Evolutionary conservation across 805 yeast species (phyloP).

Genomic region (Hanseniaspora valbyensis): DNA sequence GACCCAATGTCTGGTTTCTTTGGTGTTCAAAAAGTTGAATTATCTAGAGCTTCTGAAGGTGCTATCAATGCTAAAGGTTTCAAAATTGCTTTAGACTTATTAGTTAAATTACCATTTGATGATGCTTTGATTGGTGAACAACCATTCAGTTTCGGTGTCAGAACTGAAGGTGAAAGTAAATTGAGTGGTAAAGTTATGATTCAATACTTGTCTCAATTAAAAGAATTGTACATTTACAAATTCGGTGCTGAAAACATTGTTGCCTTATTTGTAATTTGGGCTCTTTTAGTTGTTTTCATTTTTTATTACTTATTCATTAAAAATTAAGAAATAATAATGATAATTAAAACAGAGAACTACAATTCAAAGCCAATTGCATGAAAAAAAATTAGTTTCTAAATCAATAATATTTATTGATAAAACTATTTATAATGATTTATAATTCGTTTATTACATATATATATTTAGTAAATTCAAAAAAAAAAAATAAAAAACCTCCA

Average conservation of each 20-base stretch:
- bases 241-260: conserved; percentile 34
- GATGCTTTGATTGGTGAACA: conserved; percentile 35
- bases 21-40: conserved; percentile 38
- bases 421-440: too few species aligned
- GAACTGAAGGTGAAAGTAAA: conserved; percentile 45
- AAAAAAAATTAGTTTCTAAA: too few species aligned
- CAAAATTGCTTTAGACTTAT: conserved; percentile 40
- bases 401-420: too few species aligned
- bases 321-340: too few species aligned
- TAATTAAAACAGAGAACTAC: conserved; percentile 1
- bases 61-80: conserved; percentile 37
- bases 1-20: conserved; percentile 47
- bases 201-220: conserved; percentile 37
- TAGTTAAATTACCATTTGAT: conserved; percentile 39
- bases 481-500: too few species aligned
- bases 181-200: conserved; percentile 40
- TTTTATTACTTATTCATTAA: conserved; percentile 23
- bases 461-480: too few species aligned
- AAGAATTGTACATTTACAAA: conserved; percentile 37
- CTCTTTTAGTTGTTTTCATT: conserved; percentile 26
- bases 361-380: neutral
- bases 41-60: conserved; percentile 28
- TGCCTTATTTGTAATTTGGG: conserved; percentile 27
- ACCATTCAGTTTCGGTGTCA: conserved; percentile 42
- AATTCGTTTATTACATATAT: too few species aligned